phyloP scores from a whole-genome alignment of 192 early-diverging fungal genomes.

The Ambispora gerdemannii region DNA sequence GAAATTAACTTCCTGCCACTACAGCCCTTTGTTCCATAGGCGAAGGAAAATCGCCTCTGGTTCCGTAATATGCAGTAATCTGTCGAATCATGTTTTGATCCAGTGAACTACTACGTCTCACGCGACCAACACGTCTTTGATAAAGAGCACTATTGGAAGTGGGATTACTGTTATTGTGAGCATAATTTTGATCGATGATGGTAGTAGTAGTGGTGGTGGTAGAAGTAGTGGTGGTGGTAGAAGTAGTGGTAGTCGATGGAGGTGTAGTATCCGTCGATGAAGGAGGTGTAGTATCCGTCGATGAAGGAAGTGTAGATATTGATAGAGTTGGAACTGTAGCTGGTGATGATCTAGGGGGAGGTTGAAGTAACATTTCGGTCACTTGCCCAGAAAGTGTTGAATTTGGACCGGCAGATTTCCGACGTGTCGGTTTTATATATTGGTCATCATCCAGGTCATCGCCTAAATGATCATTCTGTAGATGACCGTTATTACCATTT shows the following conservation, averaged over 20 bases:
- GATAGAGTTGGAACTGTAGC: not conserved
- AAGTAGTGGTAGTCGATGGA: not conserved
- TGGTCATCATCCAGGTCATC: not conserved
- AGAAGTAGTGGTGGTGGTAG: not conserved
- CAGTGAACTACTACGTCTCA: constrained; percentile 30
- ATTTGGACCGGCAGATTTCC: not conserved
- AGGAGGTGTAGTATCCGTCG: not conserved
- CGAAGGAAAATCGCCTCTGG: not conserved
- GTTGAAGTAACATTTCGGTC: not conserved
- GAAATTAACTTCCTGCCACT: constrained; percentile 31
- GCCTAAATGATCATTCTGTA: not conserved
- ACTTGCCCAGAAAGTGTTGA: not conserved
- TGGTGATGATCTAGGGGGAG: not conserved
- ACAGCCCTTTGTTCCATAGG: constrained; percentile 19
- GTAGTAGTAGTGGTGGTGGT: not conserved
- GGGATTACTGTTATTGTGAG: not conserved
- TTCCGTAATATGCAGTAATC: constrained; percentile 20
- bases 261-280: not conserved
- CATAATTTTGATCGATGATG: not conserved
- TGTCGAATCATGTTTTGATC: constrained; percentile 33
- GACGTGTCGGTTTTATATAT: not conserved
- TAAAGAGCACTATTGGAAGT: not conserved
- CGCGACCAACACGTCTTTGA: constrained; percentile 15
- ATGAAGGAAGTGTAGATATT: not conserved
- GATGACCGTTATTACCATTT: not conserved